Evolutionary conservation across 331 rosid genomes (phyloP).

Genomic region (Acacia concinna): DNA sequence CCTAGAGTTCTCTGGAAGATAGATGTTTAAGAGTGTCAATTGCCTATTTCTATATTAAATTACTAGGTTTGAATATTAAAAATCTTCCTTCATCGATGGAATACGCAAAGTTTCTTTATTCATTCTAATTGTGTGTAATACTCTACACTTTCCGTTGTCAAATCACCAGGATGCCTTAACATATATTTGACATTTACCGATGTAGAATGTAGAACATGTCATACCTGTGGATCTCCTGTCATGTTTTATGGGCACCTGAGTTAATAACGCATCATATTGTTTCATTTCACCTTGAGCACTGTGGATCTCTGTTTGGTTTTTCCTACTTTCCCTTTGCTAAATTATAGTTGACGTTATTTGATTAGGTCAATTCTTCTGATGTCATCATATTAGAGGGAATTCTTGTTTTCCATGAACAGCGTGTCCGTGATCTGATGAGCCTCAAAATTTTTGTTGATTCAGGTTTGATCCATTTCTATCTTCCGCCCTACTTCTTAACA

Average conservation of each 20-base stretch:
- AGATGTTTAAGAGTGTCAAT: neutral
- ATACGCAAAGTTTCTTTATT: neutral
- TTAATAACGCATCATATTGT: neutral
- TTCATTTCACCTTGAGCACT: neutral
- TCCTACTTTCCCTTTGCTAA: neutral
- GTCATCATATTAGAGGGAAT: constrained; percentile 96
- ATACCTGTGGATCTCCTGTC: neutral
- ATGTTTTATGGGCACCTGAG: neutral
- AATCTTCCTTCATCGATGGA: neutral
- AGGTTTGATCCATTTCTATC: constrained; percentile 49
- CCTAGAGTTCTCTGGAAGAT: neutral
- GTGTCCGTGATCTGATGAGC: constrained; percentile 85
- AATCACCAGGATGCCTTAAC: neutral
- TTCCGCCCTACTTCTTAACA: neutral
- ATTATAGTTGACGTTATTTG: neutral
- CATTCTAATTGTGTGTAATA: neutral
- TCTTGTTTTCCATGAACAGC: constrained; percentile 94
- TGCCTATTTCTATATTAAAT: neutral
- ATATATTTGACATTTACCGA: neutral
- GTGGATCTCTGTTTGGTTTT: neutral
- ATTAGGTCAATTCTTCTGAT: constrained; percentile 92
- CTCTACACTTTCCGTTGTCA: neutral
- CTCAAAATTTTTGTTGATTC: constrained; percentile 96
- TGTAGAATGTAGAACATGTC: neutral
- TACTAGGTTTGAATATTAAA: neutral